Conservation (phyloP, 306 rosid genomes). For the Prunus mume region DNA sequence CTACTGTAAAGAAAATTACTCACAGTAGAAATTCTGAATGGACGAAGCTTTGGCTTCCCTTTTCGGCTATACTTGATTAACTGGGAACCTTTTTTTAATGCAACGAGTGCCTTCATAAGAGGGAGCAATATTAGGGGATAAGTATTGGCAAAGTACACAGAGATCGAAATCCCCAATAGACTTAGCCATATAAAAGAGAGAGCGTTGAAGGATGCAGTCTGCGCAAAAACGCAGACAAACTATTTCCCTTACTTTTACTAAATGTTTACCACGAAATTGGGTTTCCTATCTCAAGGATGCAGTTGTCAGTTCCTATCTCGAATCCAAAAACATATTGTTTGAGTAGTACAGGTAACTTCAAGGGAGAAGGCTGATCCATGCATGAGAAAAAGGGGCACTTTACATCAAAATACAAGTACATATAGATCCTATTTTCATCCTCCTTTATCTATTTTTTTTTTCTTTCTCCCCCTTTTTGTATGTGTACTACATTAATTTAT, state of each 20-base stretch:
- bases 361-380: background rate
- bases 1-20: slow-evolving; percentile 26
- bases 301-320: background rate
- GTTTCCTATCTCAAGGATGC: background rate
- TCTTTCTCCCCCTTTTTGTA: background rate
- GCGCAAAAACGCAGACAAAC: background rate
- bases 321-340: background rate
- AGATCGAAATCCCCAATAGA: slow-evolving; percentile 16
- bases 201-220: background rate
- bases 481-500: background rate
- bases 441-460: background rate
- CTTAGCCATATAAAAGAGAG: slow-evolving; percentile 14
- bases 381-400: background rate
- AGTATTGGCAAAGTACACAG: background rate
- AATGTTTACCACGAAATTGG: background rate
- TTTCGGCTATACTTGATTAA: slow-evolving; percentile 77
- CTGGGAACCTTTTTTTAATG: slow-evolving; percentile 75
- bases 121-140: slow-evolving; percentile 12
- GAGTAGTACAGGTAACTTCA: background rate
- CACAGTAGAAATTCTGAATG: slow-evolving; percentile 79
- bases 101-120: slow-evolving; percentile 61
- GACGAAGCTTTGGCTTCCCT: slow-evolving; percentile 80
- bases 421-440: background rate
- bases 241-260: background rate
- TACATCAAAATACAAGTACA: background rate